These are phyloP conservation scores for Aspergillus conjunctus DNA, from an alignment of 495 filamentous ascomycete species.

Conservation along the genomic window DNA sequence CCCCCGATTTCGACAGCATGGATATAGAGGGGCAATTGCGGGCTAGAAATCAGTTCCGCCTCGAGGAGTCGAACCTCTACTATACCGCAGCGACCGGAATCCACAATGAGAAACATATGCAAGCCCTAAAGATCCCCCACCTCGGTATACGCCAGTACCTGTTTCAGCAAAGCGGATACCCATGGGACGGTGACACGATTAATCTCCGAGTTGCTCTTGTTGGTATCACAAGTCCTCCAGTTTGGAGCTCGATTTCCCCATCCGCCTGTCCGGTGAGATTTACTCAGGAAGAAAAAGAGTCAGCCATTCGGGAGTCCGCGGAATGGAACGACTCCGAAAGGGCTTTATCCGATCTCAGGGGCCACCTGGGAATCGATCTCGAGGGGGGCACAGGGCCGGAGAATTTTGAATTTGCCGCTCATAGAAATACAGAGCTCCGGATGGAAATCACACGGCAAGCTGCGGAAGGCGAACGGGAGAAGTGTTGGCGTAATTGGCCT, in stretches of 20 bases:
- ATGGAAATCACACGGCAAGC: constrained; percentile 34
- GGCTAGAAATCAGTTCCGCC: constrained; percentile 30
- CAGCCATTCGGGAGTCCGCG: constrained; percentile 34
- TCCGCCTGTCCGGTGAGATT: constrained; percentile 31
- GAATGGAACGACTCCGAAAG: constrained; percentile 43
- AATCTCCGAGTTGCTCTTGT: constrained; percentile 39
- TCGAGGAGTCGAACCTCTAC: constrained; percentile 41
- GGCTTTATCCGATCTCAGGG: constrained; percentile 32
- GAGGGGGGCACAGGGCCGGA: constrained; percentile 38
- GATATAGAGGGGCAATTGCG: constrained; percentile 30
- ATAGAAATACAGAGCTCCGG: constrained; percentile 29
- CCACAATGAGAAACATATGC: constrained; percentile 34
- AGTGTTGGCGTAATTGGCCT: constrained; percentile 38
- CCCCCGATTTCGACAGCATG: constrained; percentile 35
- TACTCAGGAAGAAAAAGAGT: constrained; percentile 33
- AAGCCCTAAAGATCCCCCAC: constrained; percentile 31
- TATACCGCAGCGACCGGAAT: constrained; percentile 42
- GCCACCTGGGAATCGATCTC: constrained; percentile 32
- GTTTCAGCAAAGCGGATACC: constrained; percentile 35
- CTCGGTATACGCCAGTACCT: constrained; percentile 40
- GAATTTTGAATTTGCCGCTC: constrained; percentile 32
- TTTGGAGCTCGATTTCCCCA: constrained; percentile 31
- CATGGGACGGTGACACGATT: constrained; percentile 42
- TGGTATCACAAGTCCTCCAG: constrained; percentile 32
- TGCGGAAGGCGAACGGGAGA: constrained; percentile 25